Evolutionary conservation across 2,329 filamentous ascomycete species (phyloP).

Genomic region (Claviceps cyperi): DNA sequence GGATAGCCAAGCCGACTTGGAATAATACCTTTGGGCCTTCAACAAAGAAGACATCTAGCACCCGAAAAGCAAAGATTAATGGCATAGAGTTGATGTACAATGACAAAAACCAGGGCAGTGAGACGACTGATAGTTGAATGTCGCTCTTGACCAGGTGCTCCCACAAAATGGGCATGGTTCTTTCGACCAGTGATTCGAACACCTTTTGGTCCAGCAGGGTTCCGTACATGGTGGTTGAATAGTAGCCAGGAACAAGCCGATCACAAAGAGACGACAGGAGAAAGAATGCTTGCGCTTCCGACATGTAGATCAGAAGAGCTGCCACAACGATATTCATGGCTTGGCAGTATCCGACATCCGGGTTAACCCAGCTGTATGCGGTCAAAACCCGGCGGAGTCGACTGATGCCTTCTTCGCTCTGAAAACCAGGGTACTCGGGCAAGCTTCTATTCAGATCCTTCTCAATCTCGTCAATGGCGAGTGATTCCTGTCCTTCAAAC

Average conservation of each 20-base stretch:
- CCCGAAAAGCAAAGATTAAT: slow-evolving; percentile 88
- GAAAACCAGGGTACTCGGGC: slow-evolving; percentile 93
- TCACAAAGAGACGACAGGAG: slow-evolving; percentile 84
- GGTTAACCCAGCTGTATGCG: slow-evolving; percentile 93
- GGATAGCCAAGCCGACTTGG: slow-evolving; percentile 90
- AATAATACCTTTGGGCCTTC: slow-evolving; percentile 96
- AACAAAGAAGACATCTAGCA: slow-evolving; percentile 94
- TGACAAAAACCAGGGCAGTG: slow-evolving; percentile 93
- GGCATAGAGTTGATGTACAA: slow-evolving; percentile 99
- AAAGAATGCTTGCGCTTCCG: slow-evolving; percentile 90
- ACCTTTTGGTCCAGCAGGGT: slow-evolving; percentile 93
- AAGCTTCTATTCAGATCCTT: slow-evolving; percentile 94
- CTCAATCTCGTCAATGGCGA: slow-evolving; percentile 97
- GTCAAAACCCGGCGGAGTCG: slow-evolving; percentile 81
- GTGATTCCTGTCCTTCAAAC: slow-evolving; percentile 70
- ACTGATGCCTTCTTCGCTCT: slow-evolving; percentile 88
- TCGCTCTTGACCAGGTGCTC: slow-evolving; percentile 95
- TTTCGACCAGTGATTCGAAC: slow-evolving; percentile 95
- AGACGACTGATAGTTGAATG: slow-evolving; percentile 93
- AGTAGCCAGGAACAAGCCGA: slow-evolving; percentile 86
- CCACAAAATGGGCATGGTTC: slow-evolving; percentile 97
- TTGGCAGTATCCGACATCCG: slow-evolving; percentile 94
- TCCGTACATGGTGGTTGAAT: slow-evolving; percentile 98
- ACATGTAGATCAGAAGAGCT: slow-evolving; percentile 97
- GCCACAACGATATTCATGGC: slow-evolving; percentile 99